These are phyloP conservation scores for Lachancea kluyveri DNA, from an alignment of 805 yeast species.

Conservation along the genomic window DNA sequence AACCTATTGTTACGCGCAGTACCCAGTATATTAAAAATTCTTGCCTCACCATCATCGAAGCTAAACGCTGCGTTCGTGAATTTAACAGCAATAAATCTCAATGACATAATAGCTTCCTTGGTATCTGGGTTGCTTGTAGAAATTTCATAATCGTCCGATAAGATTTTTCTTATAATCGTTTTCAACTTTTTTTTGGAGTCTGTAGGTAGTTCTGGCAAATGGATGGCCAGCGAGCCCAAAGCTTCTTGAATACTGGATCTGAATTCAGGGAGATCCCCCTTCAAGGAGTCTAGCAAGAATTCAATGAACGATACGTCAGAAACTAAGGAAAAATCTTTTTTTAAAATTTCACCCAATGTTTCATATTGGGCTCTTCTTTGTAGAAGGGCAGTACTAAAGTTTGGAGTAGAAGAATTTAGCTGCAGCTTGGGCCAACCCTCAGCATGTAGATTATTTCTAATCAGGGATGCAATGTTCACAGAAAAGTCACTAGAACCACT, in stretches of 20 bases:
- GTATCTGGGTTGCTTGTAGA: constrained; percentile 18
- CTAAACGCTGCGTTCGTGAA: constrained; percentile 58
- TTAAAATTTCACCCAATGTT: constrained; percentile 63
- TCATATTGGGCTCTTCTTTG: constrained; percentile 69
- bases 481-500: constrained; percentile 27
- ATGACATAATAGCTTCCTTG: constrained; percentile 37
- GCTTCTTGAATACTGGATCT: constrained; percentile 67
- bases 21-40: constrained; percentile 64
- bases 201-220: constrained; percentile 36
- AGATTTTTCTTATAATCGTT: constrained; percentile 29
- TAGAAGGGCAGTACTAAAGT: constrained; percentile 34
- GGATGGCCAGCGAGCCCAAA: constrained; percentile 50
- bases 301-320: constrained; percentile 47
- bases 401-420: constrained; percentile 27
- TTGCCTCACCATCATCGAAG: constrained; percentile 60
- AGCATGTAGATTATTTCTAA: constrained; percentile 45
- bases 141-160: constrained; percentile 30
- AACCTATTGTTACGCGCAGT: constrained; percentile 50
- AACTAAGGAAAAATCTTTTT: constrained; percentile 37
- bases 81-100: constrained; percentile 60
- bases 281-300: constrained; percentile 66
- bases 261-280: constrained; percentile 56
- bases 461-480: constrained; percentile 42
- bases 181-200: constrained; percentile 39
- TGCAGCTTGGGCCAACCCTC: constrained; percentile 58